Percentiles rank a stretch among this genome's conserved stretches.
Evolutionary conservation across 1,139 yeast genomes (phyloP).

Genomic region (Suhomyces bribrorum): DNA sequence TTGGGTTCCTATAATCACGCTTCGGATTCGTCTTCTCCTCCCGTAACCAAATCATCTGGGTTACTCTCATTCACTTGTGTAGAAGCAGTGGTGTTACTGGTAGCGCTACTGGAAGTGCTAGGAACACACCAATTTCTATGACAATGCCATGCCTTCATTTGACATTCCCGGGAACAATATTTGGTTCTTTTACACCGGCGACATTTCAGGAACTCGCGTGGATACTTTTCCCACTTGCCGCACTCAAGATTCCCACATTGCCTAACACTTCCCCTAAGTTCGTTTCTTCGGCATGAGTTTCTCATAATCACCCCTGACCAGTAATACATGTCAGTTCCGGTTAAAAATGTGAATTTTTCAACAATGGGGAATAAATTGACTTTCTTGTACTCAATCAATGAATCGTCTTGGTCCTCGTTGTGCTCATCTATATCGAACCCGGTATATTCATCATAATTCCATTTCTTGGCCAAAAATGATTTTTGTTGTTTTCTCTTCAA

Average conservation of each 20-base stretch:
- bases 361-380: constrained; percentile 86
- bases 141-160: constrained; percentile 85
- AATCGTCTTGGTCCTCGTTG: constrained; percentile 48
- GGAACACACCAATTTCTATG: constrained; percentile 94
- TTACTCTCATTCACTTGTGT: constrained; percentile 10
- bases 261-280: constrained; percentile 80
- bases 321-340: constrained; percentile 77
- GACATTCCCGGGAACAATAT: constrained; percentile 92
- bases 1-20: too few relatives aligned
- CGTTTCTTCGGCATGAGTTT: constrained; percentile 91
- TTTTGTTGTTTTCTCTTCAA: constrained; percentile 37
- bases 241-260: constrained; percentile 94
- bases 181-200: constrained; percentile 92
- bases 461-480: constrained; percentile 33
- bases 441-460: constrained; percentile 60
- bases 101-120: constrained; percentile 31
- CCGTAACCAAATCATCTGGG: constrained; percentile 12
- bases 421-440: constrained; percentile 56
- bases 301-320: constrained; percentile 98
- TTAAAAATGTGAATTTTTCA: constrained; percentile 81
- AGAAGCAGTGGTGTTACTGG: constrained; percentile 17
- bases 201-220: constrained; percentile 93
- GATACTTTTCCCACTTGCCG: constrained; percentile 93
- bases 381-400: constrained; percentile 51
- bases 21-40: constrained; percentile 12